These are phyloP conservation scores for Alliaria petiolata DNA, from an alignment of 345 rosid genomes.

Conservation along the genomic window DNA sequence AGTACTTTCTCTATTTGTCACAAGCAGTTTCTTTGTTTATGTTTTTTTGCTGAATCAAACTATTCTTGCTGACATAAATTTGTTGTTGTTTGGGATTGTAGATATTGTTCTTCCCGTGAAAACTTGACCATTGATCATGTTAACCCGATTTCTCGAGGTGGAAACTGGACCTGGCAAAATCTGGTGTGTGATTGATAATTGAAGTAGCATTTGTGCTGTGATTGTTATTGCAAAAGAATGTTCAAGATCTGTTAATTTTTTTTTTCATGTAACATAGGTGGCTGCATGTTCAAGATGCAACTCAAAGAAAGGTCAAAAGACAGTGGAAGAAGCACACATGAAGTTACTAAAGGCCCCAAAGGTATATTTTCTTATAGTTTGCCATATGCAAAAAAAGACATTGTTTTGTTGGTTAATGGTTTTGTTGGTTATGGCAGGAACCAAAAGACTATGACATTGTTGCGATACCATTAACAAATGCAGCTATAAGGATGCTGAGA, in stretches of 20 bases:
- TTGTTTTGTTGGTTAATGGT: neutral
- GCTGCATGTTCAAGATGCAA: conserved; percentile 87
- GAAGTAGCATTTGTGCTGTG: neutral
- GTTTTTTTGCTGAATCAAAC: neutral
- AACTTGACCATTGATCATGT: conserved; percentile 94
- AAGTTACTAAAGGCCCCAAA: conserved; percentile 67
- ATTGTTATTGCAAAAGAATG: neutral
- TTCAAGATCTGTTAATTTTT: too few relatives aligned
- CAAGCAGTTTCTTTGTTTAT: neutral
- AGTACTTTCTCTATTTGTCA: conserved; percentile 32
- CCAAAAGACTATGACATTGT: conserved; percentile 86
- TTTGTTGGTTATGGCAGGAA: conserved; percentile 45
- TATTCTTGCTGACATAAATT: neutral
- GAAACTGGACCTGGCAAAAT: conserved; percentile 93
- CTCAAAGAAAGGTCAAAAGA: conserved; percentile 76
- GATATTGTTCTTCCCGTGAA: conserved; percentile 78
- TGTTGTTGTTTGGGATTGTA: conserved; percentile 21
- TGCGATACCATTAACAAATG: conserved; percentile 75
- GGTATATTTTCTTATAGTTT: conserved; percentile 34
- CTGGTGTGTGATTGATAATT: conserved; percentile 42
- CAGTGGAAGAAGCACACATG: conserved; percentile 80
- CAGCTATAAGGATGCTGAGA: conserved; percentile 65
- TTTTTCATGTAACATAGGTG: conserved; percentile 45
- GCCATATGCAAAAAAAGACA: neutral
- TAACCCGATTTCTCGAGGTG: conserved; percentile 69